phyloP scores from a whole-genome alignment of 345 rosid genomes.

The Trapa incisa region DNA sequence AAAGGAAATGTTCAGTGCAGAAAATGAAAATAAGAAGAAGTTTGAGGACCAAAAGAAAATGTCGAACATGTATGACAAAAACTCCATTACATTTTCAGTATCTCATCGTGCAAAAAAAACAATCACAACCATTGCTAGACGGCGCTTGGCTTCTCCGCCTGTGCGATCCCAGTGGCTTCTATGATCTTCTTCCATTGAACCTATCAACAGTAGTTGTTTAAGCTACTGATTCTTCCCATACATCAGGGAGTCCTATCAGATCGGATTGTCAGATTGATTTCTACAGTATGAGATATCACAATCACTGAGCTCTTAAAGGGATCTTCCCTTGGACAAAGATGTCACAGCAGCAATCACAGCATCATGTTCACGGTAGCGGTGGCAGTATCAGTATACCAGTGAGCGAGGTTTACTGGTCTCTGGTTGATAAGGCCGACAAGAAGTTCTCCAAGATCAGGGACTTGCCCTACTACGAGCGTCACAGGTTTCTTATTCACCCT shows the following conservation, averaged over 20 bases:
- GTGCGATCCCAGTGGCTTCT: neutral
- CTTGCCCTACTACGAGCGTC: constrained; percentile 88
- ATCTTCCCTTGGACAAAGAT: neutral
- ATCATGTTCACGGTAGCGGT: constrained; percentile 19
- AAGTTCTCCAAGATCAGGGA: constrained; percentile 97
- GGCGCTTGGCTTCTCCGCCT: neutral
- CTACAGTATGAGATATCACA: neutral
- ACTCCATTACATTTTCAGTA: neutral
- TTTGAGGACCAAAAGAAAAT: too few species aligned
- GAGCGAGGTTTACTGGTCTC: constrained; percentile 82
- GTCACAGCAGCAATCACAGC: constrained; percentile 10
- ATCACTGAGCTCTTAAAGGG: neutral
- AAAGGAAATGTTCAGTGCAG: too few species aligned
- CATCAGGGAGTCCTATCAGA: neutral
- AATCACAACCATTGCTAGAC: neutral
- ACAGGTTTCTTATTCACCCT: constrained; percentile 35
- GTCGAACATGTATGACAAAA: too few species aligned
- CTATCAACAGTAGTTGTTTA: neutral
- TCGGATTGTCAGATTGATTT: neutral
- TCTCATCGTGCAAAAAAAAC: too few species aligned
- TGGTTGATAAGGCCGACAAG: constrained; percentile 88
- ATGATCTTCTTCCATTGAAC: neutral
- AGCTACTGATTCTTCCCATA: neutral
- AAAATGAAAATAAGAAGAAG: too few species aligned
- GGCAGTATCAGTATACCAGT: constrained; percentile 38